These are phyloP conservation scores for Niebla homalea DNA, from an alignment of 495 filamentous ascomycete species.

Conservation along the genomic window DNA sequence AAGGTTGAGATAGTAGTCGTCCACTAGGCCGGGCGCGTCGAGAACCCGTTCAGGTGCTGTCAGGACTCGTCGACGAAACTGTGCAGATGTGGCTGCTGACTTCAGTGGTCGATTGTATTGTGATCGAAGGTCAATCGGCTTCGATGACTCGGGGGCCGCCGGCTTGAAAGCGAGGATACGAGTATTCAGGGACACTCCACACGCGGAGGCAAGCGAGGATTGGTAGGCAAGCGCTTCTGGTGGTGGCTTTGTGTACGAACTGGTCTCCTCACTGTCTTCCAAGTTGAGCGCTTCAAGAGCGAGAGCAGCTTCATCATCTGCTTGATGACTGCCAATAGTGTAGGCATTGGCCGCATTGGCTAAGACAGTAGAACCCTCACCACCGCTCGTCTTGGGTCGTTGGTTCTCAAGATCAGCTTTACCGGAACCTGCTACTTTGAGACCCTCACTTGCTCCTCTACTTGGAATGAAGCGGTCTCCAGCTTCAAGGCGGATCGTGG, in stretches of 20 bases:
- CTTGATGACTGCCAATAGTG: conserved; percentile 45
- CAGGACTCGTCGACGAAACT: conserved; percentile 79
- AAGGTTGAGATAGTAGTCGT: conserved; percentile 98
- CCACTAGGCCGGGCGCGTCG: conserved; percentile 89
- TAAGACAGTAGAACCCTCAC: conserved; percentile 58
- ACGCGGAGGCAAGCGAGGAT: conserved; percentile 80
- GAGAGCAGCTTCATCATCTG: conserved; percentile 63
- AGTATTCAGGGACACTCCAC: conserved; percentile 82
- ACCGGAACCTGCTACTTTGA: conserved; percentile 63
- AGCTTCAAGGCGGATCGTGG: conserved; percentile 63
- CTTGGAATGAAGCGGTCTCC: conserved; percentile 98
- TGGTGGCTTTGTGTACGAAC: conserved; percentile 57
- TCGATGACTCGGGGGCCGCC: conserved; percentile 86
- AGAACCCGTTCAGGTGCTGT: conserved; percentile 93
- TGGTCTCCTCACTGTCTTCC: conserved; percentile 43
- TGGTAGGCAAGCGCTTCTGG: conserved; percentile 85
- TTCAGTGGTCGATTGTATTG: conserved; percentile 97
- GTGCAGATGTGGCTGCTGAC: conserved; percentile 55
- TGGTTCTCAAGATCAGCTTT: conserved; percentile 60
- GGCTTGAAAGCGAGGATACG: conserved; percentile 99
- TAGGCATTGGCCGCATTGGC: conserved; percentile 54
- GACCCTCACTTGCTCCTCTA: conserved; percentile 73
- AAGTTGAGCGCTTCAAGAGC: conserved; percentile 68
- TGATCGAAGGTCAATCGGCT: conserved; percentile 90
- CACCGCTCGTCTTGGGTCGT: conserved; percentile 53